phyloP scores from a whole-genome alignment of 2,329 filamentous ascomycete genomes.

The Teratosphaeria pseudoeucalypti region DNA sequence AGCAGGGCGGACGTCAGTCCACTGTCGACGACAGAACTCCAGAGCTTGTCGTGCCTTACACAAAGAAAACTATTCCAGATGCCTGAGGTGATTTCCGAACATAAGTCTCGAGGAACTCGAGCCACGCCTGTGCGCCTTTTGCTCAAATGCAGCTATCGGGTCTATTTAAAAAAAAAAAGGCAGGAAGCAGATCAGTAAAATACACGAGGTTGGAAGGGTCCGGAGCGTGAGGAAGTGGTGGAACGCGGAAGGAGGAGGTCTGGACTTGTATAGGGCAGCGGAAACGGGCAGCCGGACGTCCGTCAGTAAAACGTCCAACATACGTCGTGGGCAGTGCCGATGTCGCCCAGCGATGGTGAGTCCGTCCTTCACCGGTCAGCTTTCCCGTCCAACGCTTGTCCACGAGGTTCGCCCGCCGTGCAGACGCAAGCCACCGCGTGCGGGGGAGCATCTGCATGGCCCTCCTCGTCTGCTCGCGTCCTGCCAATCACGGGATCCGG shows the following conservation, averaged over 20 bases:
- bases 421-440: neutral
- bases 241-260: neutral
- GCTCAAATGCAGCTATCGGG: neutral
- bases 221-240: neutral
- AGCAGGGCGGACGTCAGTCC: neutral
- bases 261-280: too few relatives aligned
- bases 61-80: neutral
- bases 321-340: neutral
- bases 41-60: neutral
- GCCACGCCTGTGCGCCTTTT: neutral
- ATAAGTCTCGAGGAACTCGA: neutral
- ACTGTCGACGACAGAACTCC: neutral
- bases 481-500: neutral
- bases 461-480: neutral
- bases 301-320: neutral
- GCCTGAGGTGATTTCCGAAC: neutral
- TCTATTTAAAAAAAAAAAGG: neutral
- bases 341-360: neutral
- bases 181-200: neutral
- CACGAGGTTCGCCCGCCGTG: neutral
- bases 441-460: neutral
- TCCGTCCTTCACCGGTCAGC: neutral
- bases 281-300: neutral
- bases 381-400: neutral
- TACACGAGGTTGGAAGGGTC: neutral